Conservation (phyloP, 2,329 filamentous ascomycete genomes). For the Ascochyta clinopodiicola region DNA sequence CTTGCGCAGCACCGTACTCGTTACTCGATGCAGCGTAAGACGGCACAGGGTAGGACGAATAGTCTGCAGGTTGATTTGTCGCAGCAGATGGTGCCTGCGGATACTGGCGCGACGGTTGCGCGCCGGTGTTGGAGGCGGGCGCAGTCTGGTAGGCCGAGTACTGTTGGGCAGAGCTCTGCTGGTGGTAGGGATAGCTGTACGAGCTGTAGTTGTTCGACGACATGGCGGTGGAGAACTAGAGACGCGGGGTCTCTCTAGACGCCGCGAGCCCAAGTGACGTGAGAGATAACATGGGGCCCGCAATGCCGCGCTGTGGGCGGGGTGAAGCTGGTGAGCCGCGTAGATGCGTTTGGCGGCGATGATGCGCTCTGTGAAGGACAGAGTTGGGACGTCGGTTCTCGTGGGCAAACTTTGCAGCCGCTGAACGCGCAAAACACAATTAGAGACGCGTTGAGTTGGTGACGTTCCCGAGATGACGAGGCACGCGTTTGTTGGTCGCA, state of each 20-base stretch:
- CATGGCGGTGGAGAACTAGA: constrained; percentile 25
- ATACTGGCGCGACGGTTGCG: constrained; percentile 36
- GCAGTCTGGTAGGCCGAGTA: constrained; percentile 38
- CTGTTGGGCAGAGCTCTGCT: constrained; percentile 38
- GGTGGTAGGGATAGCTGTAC: constrained; percentile 35
- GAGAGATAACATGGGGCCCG: not conserved
- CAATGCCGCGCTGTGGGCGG: not conserved
- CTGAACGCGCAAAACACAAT: not conserved
- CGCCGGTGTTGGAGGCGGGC: constrained; percentile 30
- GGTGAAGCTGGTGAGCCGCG: not conserved
- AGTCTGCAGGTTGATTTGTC: constrained; percentile 34
- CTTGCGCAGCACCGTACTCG: constrained; percentile 31
- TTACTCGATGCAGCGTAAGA: constrained; percentile 28
- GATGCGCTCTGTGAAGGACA: not conserved
- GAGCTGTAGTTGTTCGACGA: constrained; percentile 35
- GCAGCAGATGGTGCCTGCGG: constrained; percentile 24
- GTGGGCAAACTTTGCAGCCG: not conserved
- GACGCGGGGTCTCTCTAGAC: not conserved
- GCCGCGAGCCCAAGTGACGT: constrained; percentile 2
- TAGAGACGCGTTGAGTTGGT: constrained; percentile 6
- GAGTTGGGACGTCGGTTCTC: rapidly evolving
- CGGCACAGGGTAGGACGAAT: constrained; percentile 35
- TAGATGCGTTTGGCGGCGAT: not conserved
- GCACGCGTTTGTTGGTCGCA: constrained; percentile 18
- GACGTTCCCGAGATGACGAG: constrained; percentile 11